Conservation (phyloP, 2,329 filamentous ascomycete genomes). For the Ampelomyces quisqualis region DNA sequence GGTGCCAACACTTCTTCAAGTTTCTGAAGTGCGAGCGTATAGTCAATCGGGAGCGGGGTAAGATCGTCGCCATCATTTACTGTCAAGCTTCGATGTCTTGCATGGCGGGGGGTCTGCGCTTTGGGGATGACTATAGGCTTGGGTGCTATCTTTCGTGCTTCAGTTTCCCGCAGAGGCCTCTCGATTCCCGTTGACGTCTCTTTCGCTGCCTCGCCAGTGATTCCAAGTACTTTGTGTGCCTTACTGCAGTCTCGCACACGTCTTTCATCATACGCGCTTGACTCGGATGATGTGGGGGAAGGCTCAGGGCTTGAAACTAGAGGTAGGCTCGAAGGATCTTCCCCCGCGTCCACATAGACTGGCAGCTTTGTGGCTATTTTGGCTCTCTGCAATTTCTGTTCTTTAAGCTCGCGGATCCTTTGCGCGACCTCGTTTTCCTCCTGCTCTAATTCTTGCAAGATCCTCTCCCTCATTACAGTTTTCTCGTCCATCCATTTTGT, state of each 20-base stretch:
- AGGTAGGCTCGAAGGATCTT: slow-evolving; percentile 36
- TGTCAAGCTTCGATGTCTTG: slow-evolving; percentile 36
- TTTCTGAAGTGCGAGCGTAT: slow-evolving; percentile 41
- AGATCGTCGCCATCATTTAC: slow-evolving; percentile 38
- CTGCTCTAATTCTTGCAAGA: slow-evolving; percentile 37
- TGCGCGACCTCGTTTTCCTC: slow-evolving; percentile 59
- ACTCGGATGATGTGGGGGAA: slow-evolving; percentile 38
- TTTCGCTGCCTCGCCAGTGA: slow-evolving; percentile 25
- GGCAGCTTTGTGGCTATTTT: slow-evolving; percentile 41
- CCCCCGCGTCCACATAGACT: slow-evolving; percentile 44
- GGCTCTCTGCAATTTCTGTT: slow-evolving; percentile 58
- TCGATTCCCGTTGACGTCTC: slow-evolving; percentile 15
- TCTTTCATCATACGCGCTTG: slow-evolving; percentile 36
- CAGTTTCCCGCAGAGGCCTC: slow-evolving; percentile 2
- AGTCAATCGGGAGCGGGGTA: slow-evolving; percentile 44
- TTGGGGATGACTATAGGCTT: slow-evolving; percentile 15
- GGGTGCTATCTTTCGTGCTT: slow-evolving; percentile 5
- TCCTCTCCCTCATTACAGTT: slow-evolving; percentile 26
- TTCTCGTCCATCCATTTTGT: slow-evolving; percentile 28
- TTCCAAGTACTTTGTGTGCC: slow-evolving; percentile 47
- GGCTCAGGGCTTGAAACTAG: slow-evolving; percentile 38
- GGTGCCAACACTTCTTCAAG: slow-evolving; percentile 27
- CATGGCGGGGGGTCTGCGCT: slow-evolving; percentile 24
- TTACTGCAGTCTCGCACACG: slow-evolving; percentile 39
- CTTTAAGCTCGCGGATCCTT: slow-evolving; percentile 59